Base-by-base conservation (phyloP, 208 protist genomes). In the Zelonia costaricensis region DNA sequence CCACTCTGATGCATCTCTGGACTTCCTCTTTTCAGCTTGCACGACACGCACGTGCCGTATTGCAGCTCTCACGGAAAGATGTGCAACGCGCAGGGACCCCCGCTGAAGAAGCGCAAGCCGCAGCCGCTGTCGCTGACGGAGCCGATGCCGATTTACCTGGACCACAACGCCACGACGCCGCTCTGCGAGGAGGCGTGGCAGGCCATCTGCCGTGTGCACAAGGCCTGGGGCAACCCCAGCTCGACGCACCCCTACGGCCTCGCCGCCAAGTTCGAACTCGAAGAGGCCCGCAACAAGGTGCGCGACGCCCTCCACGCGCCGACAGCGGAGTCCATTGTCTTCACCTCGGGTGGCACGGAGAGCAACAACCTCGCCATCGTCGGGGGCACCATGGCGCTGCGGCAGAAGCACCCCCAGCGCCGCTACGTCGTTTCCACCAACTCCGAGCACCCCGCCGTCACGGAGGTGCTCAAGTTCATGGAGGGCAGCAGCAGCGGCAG, bases 291-390 rank as follows among this genome's bases (percentile, higher is more conserved):
- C n/a, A 59, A 44, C 16, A 75, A 80, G 58, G 74, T 95, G 16
- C 54, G 67, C 30, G 47, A 35, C 10, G 74, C 88, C 1, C 64
- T 98, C 20, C 30, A 74, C 40, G 84, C 82, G 0, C 38, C 56
- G 4, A 53, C 27, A 0, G n/a, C 81, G 0, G 78, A 88, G 9
- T 79, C 77, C 28, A 85, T 98, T 35, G 59, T 96, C 40, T 98
- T 98, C 75, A 97, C 93, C n/a, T 95, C 84, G 0, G 90, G 93
- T 35, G 94, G 96, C 4, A 98, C 95, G 0, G 96, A 99, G 71
- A 62, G 79, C 28, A 98, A 98, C 80, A 98, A 98, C 75, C 61
- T 84, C 13, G 97, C 91, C 25, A 95, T 99, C 43, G 55, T 93
- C 27, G 80, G 84, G 16, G 84, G 87, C 10, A 62, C 68, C 23